phyloP scores from a whole-genome alignment of 768 basidiomycete genomes.

The Wakefieldia striispora region DNA sequence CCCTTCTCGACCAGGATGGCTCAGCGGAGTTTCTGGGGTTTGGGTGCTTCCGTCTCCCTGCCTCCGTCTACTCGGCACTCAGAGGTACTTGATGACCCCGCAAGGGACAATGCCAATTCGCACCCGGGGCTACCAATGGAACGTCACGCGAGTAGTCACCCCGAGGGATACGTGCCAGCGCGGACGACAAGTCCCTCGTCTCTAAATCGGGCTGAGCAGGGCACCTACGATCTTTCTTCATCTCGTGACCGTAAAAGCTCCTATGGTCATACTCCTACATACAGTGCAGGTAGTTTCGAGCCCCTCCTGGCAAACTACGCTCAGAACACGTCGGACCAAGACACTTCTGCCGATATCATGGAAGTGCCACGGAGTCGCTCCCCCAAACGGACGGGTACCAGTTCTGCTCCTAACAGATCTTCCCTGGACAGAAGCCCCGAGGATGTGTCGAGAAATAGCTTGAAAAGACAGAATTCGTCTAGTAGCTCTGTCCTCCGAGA shows the following conservation, averaged over 20 bases:
- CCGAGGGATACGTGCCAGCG: constrained; percentile 45
- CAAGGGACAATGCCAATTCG: constrained; percentile 43
- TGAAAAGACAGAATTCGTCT: constrained; percentile 21
- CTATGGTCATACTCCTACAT: constrained; percentile 43
- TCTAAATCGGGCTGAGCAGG: constrained; percentile 12
- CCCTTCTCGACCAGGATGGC: constrained; percentile 35
- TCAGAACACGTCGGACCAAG: constrained; percentile 26
- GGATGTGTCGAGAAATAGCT: constrained; percentile 22
- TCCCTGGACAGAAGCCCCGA: constrained; percentile 26
- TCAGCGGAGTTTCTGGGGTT: constrained; percentile 32
- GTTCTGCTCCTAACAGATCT: constrained; percentile 2
- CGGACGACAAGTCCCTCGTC: constrained; percentile 49
- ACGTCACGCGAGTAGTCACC: constrained; percentile 12
- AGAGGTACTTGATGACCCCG: constrained; percentile 20
- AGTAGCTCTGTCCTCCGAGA: constrained; percentile 37
- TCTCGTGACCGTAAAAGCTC: constrained; percentile 32
- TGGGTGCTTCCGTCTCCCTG: constrained; percentile 16
- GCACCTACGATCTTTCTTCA: constrained; percentile 24
- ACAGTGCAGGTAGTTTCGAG: constrained; percentile 58
- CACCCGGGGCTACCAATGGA: constrained; percentile 43
- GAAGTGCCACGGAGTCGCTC: constrained; percentile 33
- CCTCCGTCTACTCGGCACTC: constrained; percentile 36
- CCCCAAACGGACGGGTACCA: constrained; percentile 1
- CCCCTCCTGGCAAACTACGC: constrained; percentile 52
- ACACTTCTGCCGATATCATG: constrained; percentile 4